Base-by-base conservation (phyloP, 2,329 filamentous ascomycete species). In the Lasiodiplodia gonubiensis region DNA sequence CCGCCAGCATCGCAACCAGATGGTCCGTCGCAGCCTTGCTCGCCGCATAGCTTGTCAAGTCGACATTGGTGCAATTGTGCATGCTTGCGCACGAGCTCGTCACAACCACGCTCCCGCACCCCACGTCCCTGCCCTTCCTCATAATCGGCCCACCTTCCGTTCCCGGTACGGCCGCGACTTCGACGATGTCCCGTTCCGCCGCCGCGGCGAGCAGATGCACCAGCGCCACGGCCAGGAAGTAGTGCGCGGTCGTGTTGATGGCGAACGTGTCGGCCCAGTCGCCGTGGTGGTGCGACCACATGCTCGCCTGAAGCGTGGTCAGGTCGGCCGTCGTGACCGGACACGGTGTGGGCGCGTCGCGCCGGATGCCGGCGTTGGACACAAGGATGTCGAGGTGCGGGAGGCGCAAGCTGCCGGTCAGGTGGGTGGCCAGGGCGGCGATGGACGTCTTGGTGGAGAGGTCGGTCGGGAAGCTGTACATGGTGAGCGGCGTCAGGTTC, bases 11-110 rank as follows among this genome's bases (percentile, higher is more conserved):
- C 60, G 72, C 77, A 2, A 85, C 83, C 16, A 85, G 71, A 75
- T 86, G 84, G 72, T 86, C 84, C 1, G 83, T 85, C 0, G 82
- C 84, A 1, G 84, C 84, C 70, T 86, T 86, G 69, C 82, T 85
- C 0, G 80, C 72, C 0, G 83, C 83, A 68, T 86, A 86, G 70
- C 81, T 84, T 5, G 82, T 85, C 71, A 86, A 73, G 68, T 86
- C 84, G 3, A 86, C 77, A 69, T 86, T 86, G 1, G 84, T 86
- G 1, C 72, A 80, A 72, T 85, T 85, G 68, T 85, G 83, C 79
- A 85, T 81, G 71, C 82, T 84, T 2, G 84, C 83, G 70, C 84
- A 86, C 2, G 80, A 83, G 70, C 84, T 85, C 4, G 83, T 85
- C 4, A 86, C 74, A 4, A 85, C 75, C 18, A 85, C 74, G 0